Evolutionary conservation across 768 basidiomycete species (phyloP), one percentile per base, ranked within the genome.

Genomic region (Calocera viscosa): DNA sequence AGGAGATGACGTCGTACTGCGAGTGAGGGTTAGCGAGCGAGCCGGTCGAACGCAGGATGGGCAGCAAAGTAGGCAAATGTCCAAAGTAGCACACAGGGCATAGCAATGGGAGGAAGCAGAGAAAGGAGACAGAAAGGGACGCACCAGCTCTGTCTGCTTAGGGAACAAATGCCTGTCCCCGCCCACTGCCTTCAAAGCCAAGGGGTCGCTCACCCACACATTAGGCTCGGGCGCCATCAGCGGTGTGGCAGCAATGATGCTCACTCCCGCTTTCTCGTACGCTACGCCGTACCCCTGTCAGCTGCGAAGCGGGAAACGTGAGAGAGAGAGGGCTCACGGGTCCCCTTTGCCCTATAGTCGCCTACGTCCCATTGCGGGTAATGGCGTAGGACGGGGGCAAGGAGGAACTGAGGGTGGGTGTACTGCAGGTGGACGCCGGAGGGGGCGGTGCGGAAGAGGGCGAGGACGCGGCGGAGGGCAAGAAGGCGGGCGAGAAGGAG

Each of bases 121-220:
- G 14, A 19, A 24, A 47, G 43, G 43, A 19, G 43, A 47, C 16
- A 17, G 22, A 33, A 43, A 66, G 32, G 30, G 11, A 71, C 75
- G 64, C 64, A 79, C 80, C 1, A 76, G 76, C 38, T 70, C 74
- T 0, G 75, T 65, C 26, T 82, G 78, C 71, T 82, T 82, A 28
- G 70, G 73, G 64, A 82, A 82, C 2, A 75, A 69, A 28, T 68
- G 67, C 22, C 79, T 69, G 41, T 78, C 76, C 0, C 72, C 70
- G 11, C 70, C 71, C 22, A 82, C 70, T 1, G 70, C 65, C 65
- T 78, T 80, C 24, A 82, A 68, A 7, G 79, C 78, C 34, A 81
- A 78, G 1, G 77, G 74, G 60, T 82, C 82, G 14, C 78, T 74
- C 14, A 82, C 34, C 79, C 80, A 83, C 65, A 78, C 77, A 10